Evolutionary conservation across 257 asterid species (phyloP).

Genomic region (Ilex asprella): DNA sequence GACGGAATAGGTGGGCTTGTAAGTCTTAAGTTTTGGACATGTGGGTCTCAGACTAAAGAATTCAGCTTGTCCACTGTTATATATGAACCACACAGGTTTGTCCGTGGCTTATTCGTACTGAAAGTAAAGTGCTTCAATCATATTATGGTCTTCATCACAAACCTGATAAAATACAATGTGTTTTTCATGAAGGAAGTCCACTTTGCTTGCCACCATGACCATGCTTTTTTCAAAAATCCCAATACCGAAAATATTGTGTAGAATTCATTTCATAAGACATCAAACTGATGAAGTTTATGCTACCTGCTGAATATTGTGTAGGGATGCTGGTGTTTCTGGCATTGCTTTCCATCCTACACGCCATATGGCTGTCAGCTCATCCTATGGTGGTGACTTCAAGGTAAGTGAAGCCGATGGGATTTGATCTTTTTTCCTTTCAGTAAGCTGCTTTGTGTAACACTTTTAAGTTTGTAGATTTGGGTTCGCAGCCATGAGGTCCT

Average conservation of each 20-base stretch:
- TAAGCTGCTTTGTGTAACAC: conserved; percentile 7
- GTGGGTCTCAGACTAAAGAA: conserved; percentile 52
- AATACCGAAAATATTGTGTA: not conserved
- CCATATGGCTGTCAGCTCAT: conserved; percentile 73
- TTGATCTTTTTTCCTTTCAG: conserved; percentile 1
- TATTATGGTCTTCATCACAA: too few species aligned
- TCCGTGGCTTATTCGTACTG: not conserved
- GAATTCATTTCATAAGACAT: too few species aligned
- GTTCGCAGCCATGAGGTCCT: conserved; percentile 30
- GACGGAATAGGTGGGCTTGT: conserved; percentile 91
- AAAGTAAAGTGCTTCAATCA: too few species aligned
- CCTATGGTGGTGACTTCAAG: conserved; percentile 90
- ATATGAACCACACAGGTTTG: conserved; percentile 96
- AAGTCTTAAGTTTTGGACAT: conserved; percentile 79
- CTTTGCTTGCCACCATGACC: not conserved
- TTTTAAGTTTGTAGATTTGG: conserved; percentile 60
- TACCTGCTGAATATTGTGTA: conserved; percentile 20
- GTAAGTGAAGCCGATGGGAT: conserved; percentile 28
- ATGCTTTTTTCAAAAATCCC: not conserved
- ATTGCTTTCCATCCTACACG: conserved; percentile 72
- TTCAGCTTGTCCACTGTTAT: conserved; percentile 79
- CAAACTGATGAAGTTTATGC: conserved; percentile 4
- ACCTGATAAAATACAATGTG: too few species aligned
- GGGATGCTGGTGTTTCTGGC: conserved; percentile 67
- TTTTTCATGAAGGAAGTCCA: too few species aligned